phyloP scores from a whole-genome alignment of 495 filamentous ascomycete genomes.

The Aspergillus coremiiformis region DNA sequence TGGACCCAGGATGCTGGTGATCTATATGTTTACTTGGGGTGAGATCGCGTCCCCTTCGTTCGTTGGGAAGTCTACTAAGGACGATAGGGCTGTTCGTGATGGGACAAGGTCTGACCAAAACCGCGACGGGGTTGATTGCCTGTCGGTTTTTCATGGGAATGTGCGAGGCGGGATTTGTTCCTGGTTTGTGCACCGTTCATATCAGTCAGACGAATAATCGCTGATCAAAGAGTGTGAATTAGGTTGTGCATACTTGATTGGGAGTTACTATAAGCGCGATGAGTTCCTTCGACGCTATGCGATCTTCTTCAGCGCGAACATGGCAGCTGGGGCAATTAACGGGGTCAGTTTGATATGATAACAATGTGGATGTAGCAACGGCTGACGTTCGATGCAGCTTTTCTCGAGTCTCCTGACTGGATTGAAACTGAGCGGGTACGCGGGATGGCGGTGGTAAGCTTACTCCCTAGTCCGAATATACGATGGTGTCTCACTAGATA shows the following conservation, averaged over 20 bases:
- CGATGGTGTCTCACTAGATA: neutral
- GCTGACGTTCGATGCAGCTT: constrained; percentile 20
- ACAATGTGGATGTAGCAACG: neutral
- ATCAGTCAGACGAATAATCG: neutral
- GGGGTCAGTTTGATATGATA: constrained; percentile 19
- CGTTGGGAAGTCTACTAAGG: neutral
- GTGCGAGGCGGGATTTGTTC: constrained; percentile 49
- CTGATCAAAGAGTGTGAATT: neutral
- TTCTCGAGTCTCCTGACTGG: constrained; percentile 45
- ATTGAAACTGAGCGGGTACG: constrained; percentile 39
- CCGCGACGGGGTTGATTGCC: constrained; percentile 39
- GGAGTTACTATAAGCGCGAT: constrained; percentile 51
- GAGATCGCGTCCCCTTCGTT: neutral
- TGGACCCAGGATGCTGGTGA: constrained; percentile 44
- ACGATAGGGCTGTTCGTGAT: constrained; percentile 35
- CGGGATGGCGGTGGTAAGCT: constrained; percentile 22
- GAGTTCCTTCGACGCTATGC: constrained; percentile 51
- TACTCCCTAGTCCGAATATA: constrained; percentile 5
- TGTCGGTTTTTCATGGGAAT: constrained; percentile 44
- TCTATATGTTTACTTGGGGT: constrained; percentile 46
- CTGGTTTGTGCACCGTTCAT: constrained; percentile 26
- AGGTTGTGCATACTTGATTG: constrained; percentile 40
- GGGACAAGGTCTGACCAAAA: constrained; percentile 46
- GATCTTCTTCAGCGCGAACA: constrained; percentile 48
- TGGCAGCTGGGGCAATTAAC: constrained; percentile 51